Evolutionary conservation across 2,329 filamentous ascomycete species (phyloP).

Genomic region (Taxawa tesnikishii): DNA sequence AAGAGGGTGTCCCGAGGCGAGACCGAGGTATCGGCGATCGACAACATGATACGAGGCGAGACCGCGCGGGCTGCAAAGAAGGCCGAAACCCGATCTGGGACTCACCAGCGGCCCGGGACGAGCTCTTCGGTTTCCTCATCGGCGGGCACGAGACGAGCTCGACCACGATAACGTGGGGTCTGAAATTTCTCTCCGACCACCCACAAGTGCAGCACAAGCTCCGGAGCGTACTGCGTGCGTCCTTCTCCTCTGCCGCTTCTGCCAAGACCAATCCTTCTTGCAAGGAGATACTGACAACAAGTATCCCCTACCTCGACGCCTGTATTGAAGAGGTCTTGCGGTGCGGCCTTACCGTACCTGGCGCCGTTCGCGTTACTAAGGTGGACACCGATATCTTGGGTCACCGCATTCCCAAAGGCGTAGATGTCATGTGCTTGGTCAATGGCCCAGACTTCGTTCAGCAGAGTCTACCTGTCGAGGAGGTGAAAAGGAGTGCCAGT

Average conservation of each 20-base stretch:
- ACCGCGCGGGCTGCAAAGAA: constrained; percentile 21
- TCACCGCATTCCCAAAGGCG: constrained; percentile 26
- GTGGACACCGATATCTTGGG: constrained; percentile 30
- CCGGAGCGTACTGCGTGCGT: constrained; percentile 16
- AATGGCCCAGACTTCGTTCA: constrained; percentile 11
- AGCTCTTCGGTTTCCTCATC: constrained; percentile 22
- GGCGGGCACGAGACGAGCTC: constrained; percentile 36
- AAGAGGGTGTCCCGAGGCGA: constrained; percentile 11
- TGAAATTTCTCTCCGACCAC: constrained; percentile 27
- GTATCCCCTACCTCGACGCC: constrained; percentile 30
- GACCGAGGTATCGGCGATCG: constrained; percentile 20
- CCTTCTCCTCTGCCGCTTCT: constrained; percentile 14
- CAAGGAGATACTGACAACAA: constrained; percentile 17
- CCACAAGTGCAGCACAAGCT: constrained; percentile 22
- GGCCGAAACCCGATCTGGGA: constrained; percentile 14
- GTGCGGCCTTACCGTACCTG: constrained; percentile 14
- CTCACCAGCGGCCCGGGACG: constrained; percentile 12
- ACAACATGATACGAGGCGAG: constrained; percentile 23
- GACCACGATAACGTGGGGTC: constrained; percentile 26
- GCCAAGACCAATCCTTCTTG: constrained; percentile 14
- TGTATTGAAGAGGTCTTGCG: constrained; percentile 29
- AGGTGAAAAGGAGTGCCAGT: constrained; percentile 17
- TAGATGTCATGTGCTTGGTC: constrained; percentile 18
- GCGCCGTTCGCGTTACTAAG: constrained; percentile 17
- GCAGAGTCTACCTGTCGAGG: constrained; percentile 14